phyloP scores from a whole-genome alignment of 2,329 filamentous ascomycete genomes.

The Botrytis deweyae region DNA sequence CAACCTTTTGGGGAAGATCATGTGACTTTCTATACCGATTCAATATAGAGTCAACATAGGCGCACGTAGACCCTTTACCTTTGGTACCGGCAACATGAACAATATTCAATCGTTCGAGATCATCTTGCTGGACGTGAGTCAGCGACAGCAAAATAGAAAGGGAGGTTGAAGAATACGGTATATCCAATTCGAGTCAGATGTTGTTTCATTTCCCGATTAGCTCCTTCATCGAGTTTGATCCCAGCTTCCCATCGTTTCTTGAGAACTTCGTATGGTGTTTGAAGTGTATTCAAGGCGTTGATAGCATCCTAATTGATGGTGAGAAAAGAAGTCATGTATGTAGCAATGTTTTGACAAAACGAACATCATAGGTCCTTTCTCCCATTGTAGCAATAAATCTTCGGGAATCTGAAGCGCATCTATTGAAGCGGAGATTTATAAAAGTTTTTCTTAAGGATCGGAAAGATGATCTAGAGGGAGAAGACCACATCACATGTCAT shows the following conservation, averaged over 20 bases:
- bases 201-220: constrained; percentile 75
- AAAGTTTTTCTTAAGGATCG: neutral
- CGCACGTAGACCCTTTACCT: constrained; percentile 72
- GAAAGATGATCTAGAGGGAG: neutral
- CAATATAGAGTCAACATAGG: constrained; percentile 64
- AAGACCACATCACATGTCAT: constrained; percentile 1
- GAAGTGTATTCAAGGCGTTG: constrained; percentile 80
- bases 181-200: constrained; percentile 80
- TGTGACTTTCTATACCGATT: constrained; percentile 46
- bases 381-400: constrained; percentile 16
- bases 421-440: neutral
- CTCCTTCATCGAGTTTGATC: constrained; percentile 64
- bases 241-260: constrained; percentile 76
- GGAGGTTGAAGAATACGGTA: constrained; percentile 44
- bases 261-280: constrained; percentile 81
- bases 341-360: neutral
- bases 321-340: constrained; percentile 7
- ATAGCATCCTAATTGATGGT: constrained; percentile 69
- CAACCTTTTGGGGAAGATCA: constrained; percentile 43
- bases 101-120: constrained; percentile 60
- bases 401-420: neutral
- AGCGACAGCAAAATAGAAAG: neutral
- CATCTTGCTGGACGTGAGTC: constrained; percentile 29
- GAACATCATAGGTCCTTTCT: constrained; percentile 28
- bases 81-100: constrained; percentile 75